Evolutionary conservation across 805 yeast species (phyloP), one percentile per base, ranked within the genome.

Genomic region (Starmerella bombi): DNA sequence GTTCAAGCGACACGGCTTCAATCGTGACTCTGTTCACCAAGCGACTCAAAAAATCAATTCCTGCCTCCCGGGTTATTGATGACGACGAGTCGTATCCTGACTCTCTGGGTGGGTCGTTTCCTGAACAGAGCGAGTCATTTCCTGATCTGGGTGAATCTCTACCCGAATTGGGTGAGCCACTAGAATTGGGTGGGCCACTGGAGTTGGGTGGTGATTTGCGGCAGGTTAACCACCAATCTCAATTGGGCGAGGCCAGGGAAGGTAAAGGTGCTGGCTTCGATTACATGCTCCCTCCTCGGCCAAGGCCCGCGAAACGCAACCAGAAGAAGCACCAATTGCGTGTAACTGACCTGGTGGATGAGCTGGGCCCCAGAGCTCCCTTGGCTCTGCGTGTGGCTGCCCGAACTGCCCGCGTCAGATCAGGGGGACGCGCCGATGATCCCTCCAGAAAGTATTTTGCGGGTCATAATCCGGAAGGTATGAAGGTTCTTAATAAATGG

Each of bases 351-450:
- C 12, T 41, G 1, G 43, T 37, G 3, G 29, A 20, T 9, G 29
- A 32, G 18, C 27, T 37, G 6, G 46, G 46, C 2, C n/a, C 34
- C 3, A 25, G 12, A 15, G 43, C 46, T 2, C 30, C 43, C 5
- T 15, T 14, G n/a, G 40, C 36, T 9, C 29, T 43, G 2, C 37
- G 37, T 3, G 25, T 45, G 3, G 49, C 49, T 16, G 49, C 46
- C 7, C 38, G 49, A 4, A 45, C 49, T 9, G 45, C 49, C 9
- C 19, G 31, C 12, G 21, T 28, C 16, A 25, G 40, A 4, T 23
- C 34, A 5, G n/a, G n/a, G n/a, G 22, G n/a, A 7, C 6, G n/a
- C 5, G n/a, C 34, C 20, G 45, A 42, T 18, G 25, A 34, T 14
- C 42, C 42, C 2, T 10, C 19, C 4, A 42, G 20, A 6, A 38